Evolutionary conservation across 2,329 filamentous ascomycete species (phyloP), one percentile per base, ranked within the genome.

Genomic region (Arthroderma uncinatum): DNA sequence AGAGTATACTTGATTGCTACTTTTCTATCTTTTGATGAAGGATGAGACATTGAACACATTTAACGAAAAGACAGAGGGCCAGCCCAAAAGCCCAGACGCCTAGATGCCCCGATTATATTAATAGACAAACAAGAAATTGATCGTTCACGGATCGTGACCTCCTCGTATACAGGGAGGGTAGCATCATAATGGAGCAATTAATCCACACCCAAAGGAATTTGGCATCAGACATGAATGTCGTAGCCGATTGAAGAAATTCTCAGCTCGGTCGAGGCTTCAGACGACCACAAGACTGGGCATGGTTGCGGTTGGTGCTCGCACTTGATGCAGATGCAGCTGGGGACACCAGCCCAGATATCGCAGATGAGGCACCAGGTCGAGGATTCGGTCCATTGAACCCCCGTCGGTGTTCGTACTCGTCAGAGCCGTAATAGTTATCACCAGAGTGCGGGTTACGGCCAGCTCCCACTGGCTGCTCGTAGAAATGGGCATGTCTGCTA

Each of bases 281-380:
- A 10, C 16, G 12, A 6, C 40, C 19, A 25, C 10, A 4, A 9
- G 9, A 9, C 5, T 23, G 9, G 21, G 7, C 21, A 21, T 23
- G 12, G 5, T 23, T 25, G 23, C 40, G 40, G 8, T 14, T 47
- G 40, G 19, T 47, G 19, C 40, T 47, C 1, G 40, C 58, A 2
- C 56, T 57, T 21, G 54, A 60, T 23, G 57, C 53, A 1, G 58
- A 60, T 16, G 58, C 57, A n/a, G 53, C 44, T 39, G 58, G 58
- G 33, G 58, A 60, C 23, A 40, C 28, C 37, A 60, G 28, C 8
- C 42, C 39, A 9, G 55, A 52, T 16, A 28, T 34, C 28, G 48
- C 36, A 37, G 53, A 19, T 33, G 56, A 56, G 42, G 36, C 37
- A 12, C 53, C 42, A 10, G 12, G 37, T 33, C 55, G 19, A 30